Evolutionary conservation across 768 basidiomycete species (phyloP).

Genomic region (Panaeolus cyanescens): DNA sequence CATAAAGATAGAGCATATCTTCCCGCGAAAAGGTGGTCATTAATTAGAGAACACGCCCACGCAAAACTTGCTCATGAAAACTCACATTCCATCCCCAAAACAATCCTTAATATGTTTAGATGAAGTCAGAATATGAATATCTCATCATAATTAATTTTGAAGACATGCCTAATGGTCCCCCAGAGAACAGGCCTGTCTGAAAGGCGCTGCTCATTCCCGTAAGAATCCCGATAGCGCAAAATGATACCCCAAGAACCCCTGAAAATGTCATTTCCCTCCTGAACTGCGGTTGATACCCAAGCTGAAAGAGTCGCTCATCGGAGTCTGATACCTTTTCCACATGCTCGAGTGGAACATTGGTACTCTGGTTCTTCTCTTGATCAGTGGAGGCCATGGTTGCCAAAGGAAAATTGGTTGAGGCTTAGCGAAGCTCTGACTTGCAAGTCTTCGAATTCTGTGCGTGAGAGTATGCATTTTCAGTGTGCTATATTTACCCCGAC

Average conservation of each 20-base stretch:
- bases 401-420: too few species aligned
- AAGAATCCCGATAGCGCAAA: conserved; percentile 61
- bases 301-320: conserved; percentile 39
- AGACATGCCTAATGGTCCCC: conserved; percentile 48
- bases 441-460: too few species aligned
- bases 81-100: conserved; percentile 67
- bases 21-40: neutral
- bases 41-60: neutral
- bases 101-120: conserved; percentile 26
- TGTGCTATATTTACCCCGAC: neutral
- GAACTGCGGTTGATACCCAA: conserved; percentile 59
- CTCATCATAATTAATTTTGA: neutral
- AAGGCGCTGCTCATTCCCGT: conserved; percentile 64
- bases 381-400: neutral
- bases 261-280: conserved; percentile 61
- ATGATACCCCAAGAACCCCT: conserved; percentile 60
- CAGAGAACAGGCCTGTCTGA: conserved; percentile 59
- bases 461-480: neutral
- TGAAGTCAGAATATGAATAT: neutral
- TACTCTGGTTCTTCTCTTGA: neutral
- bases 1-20: conserved; percentile 63
- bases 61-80: neutral
- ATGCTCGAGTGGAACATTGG: neutral
- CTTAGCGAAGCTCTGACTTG: too few species aligned
- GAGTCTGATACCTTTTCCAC: conserved; percentile 14